These are phyloP conservation scores for Solanum lycopersicoides DNA, from an alignment of 257 asterid species.

Conservation along the genomic window DNA sequence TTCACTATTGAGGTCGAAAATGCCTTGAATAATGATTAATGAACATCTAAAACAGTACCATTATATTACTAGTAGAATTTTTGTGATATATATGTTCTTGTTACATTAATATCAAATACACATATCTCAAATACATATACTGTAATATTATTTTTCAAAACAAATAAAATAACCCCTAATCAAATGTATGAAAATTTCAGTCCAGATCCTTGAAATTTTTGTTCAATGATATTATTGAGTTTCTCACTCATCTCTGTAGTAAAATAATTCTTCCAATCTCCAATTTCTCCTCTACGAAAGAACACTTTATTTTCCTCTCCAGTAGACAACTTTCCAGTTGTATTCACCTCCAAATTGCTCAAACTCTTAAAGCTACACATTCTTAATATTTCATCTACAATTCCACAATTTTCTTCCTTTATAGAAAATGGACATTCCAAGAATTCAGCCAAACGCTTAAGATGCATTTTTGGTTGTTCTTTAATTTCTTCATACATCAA, in stretches of 20 bases:
- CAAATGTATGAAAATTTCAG: neutral
- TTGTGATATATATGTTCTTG: neutral
- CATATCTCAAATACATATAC: too few relatives aligned
- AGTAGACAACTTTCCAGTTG: neutral
- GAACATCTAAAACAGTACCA: neutral
- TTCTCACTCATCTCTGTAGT: neutral
- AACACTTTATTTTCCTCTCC: neutral
- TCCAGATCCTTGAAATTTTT: neutral
- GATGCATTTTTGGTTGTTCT: neutral
- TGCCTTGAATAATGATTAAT: neutral
- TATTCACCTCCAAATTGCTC: neutral
- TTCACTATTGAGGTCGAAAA: too few relatives aligned
- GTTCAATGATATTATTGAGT: neutral
- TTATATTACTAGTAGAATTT: too few relatives aligned
- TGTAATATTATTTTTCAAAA: too few relatives aligned
- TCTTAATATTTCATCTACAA: too few relatives aligned
- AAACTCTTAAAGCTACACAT: too few relatives aligned
- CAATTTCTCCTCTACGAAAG: neutral
- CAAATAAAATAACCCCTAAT: too few relatives aligned
- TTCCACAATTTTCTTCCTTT: neutral
- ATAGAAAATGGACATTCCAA: neutral
- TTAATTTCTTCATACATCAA: conserved; percentile 1
- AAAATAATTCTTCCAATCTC: conserved; percentile 2
- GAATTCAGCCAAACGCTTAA: neutral
- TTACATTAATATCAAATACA: neutral